Conservation (phyloP, 163 green algal genomes). For the Chloromonas sp. region DNA sequence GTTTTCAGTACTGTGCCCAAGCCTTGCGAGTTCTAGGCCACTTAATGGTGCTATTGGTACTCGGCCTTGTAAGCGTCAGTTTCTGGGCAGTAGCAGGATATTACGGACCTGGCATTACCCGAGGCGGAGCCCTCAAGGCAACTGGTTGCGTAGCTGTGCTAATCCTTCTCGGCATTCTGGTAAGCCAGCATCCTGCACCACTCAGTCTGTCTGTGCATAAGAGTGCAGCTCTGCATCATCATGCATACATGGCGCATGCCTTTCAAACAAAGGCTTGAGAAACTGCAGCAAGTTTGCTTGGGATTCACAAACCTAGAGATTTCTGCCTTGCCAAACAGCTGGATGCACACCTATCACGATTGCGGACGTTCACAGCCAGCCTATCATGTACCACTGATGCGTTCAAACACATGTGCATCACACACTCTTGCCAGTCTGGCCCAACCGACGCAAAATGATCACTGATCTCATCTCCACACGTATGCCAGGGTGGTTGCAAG, state of each 20-base stretch:
- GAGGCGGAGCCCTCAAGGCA: neutral
- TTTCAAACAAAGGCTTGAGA: no score
- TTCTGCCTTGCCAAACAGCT: no score
- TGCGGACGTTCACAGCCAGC: no score
- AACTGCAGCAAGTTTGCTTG: no score
- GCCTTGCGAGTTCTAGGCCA: conserved; percentile 33
- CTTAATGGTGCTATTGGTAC: conserved; percentile 56
- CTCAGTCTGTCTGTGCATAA: neutral
- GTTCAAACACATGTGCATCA: no score
- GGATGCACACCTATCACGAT: no score
- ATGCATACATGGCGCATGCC: no score
- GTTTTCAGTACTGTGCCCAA: neutral
- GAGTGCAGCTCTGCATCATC: neutral
- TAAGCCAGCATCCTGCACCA: conserved; percentile 18
- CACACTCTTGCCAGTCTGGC: no score
- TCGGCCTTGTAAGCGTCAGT: conserved; percentile 37
- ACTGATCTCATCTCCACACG: no score
- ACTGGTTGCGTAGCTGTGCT: conserved; percentile 20
- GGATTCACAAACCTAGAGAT: no score
- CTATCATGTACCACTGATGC: no score
- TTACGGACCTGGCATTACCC: conserved; percentile 24
- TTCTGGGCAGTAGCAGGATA: conserved; percentile 43
- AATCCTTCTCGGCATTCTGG: conserved; percentile 29
- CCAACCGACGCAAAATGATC: no score
- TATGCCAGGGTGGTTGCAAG: neutral